These are phyloP conservation scores for Saccharum hybrid DNA, from an alignment of 202 grass and related monocot genomes.

Conservation along the genomic window DNA sequence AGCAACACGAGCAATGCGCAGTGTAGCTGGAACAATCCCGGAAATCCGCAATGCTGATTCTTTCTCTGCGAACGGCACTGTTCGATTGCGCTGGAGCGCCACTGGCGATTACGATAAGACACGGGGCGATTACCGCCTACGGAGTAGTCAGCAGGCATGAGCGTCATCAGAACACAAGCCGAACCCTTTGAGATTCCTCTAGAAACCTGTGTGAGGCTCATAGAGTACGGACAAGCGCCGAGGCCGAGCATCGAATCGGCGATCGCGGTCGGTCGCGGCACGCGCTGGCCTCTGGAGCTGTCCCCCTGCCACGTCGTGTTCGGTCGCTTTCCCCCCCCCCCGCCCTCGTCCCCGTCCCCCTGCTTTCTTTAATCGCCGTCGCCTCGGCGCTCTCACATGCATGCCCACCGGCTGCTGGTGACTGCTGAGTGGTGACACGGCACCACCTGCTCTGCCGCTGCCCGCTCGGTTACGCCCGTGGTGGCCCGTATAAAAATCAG, in stretches of 20 bases:
- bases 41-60: neutral
- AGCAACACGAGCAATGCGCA: neutral
- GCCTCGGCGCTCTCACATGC: constrained; percentile 30
- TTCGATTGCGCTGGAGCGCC: neutral
- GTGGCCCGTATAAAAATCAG: neutral
- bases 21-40: too few species aligned
- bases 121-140: neutral
- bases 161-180: too few species aligned
- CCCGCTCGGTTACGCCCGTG: neutral
- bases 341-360: too few species aligned
- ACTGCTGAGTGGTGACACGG: neutral
- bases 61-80: neutral
- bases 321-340: neutral
- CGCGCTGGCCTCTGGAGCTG: constrained; percentile 6
- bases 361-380: neutral
- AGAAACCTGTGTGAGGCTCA: neutral
- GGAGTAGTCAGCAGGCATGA: neutral
- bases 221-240: constrained; percentile 2
- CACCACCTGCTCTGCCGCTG: neutral
- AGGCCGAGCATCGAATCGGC: neutral
- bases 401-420: neutral
- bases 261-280: neutral
- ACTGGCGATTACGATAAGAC: neutral
- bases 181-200: neutral
- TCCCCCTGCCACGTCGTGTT: constrained; percentile 19